Evolutionary conservation across 495 filamentous ascomycete genomes (phyloP).

Genomic region (Lophiostoma macrostomum): DNA sequence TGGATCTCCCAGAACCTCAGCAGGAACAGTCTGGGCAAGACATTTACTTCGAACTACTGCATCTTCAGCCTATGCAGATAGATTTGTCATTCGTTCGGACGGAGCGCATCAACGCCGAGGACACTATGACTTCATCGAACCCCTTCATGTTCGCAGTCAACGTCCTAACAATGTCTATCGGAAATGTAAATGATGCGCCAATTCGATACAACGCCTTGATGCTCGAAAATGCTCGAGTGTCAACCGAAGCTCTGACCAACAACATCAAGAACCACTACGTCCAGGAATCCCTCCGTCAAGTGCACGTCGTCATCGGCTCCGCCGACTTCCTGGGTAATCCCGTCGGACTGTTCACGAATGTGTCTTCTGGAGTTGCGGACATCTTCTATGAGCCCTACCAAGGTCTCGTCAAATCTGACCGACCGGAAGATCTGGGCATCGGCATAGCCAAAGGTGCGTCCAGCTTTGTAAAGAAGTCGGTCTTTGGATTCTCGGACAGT

Average conservation of each 20-base stretch:
- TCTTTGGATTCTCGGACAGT: conserved; percentile 93
- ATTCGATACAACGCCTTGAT: conserved; percentile 89
- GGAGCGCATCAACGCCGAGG: conserved; percentile 92
- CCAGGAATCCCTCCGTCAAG: conserved; percentile 89
- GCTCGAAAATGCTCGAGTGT: conserved; percentile 92
- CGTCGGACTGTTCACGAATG: conserved; percentile 95
- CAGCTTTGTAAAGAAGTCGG: conserved; percentile 96
- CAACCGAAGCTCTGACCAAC: conserved; percentile 73
- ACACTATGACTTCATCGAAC: conserved; percentile 81
- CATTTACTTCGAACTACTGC: conserved; percentile 95
- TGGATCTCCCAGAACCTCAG: conserved; percentile 90
- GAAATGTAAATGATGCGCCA: conserved; percentile 96
- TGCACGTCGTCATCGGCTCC: conserved; percentile 93
- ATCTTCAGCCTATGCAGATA: conserved; percentile 96
- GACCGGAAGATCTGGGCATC: conserved; percentile 87
- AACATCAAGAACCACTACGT: conserved; percentile 92
- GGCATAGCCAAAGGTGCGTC: conserved; percentile 96
- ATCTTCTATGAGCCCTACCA: conserved; percentile 99
- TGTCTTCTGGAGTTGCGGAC: conserved; percentile 92
- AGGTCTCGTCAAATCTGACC: conserved; percentile 92
- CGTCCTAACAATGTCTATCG: conserved; percentile 97
- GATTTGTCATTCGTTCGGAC: conserved; percentile 97
- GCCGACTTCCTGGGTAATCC: conserved; percentile 99
- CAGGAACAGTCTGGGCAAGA: conserved; percentile 80
- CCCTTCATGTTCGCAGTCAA: conserved; percentile 98